Conservation (phyloP, 2,329 filamentous ascomycete genomes). For the Epichloe sp. region DNA sequence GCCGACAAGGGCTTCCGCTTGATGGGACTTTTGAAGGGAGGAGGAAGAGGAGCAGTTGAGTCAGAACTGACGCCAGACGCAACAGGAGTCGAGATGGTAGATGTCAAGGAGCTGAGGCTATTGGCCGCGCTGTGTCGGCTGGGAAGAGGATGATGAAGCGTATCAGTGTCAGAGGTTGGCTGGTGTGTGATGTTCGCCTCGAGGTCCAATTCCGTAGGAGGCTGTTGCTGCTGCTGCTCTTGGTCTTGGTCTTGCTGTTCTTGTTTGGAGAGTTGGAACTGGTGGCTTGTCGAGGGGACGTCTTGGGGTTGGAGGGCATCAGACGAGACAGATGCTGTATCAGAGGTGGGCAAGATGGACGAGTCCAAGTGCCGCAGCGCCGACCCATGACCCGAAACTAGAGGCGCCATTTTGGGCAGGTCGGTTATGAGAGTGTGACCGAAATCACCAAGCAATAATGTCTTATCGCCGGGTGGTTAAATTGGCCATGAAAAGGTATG, state of each 20-base stretch:
- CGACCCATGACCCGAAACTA: conserved; percentile 4
- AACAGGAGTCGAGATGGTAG: conserved; percentile 1
- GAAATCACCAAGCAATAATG: conserved; percentile 7
- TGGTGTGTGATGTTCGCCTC: neutral
- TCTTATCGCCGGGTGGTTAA: conserved; percentile 9
- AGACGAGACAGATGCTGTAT: conserved; percentile 27
- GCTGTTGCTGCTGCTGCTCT: neutral
- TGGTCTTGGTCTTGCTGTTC: neutral
- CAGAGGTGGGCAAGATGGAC: conserved; percentile 16
- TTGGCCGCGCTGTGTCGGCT: conserved; percentile 1
- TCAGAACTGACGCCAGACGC: conserved; percentile 1
- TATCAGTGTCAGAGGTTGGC: conserved; percentile 3
- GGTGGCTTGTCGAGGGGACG: neutral
- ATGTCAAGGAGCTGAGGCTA: conserved; percentile 5
- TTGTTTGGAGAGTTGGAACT: conserved; percentile 2
- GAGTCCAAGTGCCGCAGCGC: conserved; percentile 2
- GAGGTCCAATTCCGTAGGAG: neutral
- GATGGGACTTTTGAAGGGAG: conserved; percentile 24
- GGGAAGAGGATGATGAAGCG: conserved; percentile 4
- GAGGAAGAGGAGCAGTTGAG: conserved; percentile 7
- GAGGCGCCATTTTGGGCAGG: conserved; percentile 13
- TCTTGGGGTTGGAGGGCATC: conserved; percentile 12
- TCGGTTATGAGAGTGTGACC: conserved; percentile 4
- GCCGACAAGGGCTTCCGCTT: conserved; percentile 49
- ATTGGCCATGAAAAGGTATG: conserved; percentile 10